Evolutionary conservation across 495 filamentous ascomycete genomes (phyloP).

Genomic region (Podospora anserina): DNA sequence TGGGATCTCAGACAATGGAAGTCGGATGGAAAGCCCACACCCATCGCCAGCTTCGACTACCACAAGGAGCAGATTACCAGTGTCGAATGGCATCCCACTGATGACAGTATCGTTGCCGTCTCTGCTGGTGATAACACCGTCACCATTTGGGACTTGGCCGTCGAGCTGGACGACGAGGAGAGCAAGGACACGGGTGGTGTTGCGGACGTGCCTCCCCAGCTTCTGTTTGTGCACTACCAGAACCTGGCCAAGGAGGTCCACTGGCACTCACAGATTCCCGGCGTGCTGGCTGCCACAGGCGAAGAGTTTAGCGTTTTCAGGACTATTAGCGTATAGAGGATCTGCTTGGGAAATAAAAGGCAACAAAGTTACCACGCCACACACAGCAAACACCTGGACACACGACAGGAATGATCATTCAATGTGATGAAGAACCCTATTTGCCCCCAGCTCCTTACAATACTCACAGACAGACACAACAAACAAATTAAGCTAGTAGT

Average conservation of each 20-base stretch:
- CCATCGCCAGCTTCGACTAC: conserved; percentile 86
- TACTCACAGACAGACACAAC: not conserved
- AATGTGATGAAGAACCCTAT: not conserved
- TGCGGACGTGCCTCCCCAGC: conserved; percentile 85
- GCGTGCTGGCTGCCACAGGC: conserved; percentile 85
- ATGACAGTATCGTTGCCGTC: conserved; percentile 90
- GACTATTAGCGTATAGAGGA: conserved; percentile 60
- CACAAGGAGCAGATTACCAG: conserved; percentile 95
- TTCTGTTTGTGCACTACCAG: conserved; percentile 96
- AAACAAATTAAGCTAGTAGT: not conserved
- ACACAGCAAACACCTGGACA: not conserved
- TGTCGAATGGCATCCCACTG: conserved; percentile 95
- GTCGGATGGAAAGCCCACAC: conserved; percentile 59
- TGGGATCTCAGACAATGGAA: conserved; percentile 98
- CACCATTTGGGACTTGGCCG: conserved; percentile 93
- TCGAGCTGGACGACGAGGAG: conserved; percentile 96
- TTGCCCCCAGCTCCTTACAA: not conserved
- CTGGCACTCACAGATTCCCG: conserved; percentile 96
- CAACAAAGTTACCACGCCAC: not conserved
- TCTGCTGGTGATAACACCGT: conserved; percentile 91
- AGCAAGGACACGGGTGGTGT: conserved; percentile 82
- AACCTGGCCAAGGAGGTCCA: conserved; percentile 90
- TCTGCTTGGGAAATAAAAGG: not conserved
- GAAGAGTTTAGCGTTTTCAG: conserved; percentile 74
- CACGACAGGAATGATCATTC: not conserved